A percentile compares a stretch with the other conserved stretches of the same genome.
Evolutionary conservation across 805 yeast genomes (phyloP).

Genomic region (Saccharomycopsis synnaedendra): DNA sequence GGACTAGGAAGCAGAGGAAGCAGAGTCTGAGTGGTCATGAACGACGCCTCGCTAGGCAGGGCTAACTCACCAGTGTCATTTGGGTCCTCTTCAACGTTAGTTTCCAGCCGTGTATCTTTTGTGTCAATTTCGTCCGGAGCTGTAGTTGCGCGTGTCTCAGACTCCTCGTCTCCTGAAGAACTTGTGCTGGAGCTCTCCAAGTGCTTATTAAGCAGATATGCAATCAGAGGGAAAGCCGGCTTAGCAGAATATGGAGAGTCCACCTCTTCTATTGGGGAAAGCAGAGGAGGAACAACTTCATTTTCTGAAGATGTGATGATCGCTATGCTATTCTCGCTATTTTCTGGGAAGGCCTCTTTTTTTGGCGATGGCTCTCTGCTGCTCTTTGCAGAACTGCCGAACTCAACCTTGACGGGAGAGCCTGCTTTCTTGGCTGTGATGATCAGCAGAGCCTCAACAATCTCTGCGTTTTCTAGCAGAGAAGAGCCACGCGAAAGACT

Average conservation of each 20-base stretch:
- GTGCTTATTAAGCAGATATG: constrained; percentile 1
- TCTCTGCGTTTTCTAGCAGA: neutral
- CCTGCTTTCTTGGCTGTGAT: constrained; percentile 3
- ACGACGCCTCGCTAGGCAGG: constrained; percentile 1
- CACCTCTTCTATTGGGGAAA: constrained; percentile 15
- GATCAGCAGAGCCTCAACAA: constrained; percentile 2
- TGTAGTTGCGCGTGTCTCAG: neutral
- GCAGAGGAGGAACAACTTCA: neutral
- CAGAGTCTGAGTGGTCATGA: constrained; percentile 1
- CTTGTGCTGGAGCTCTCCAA: neutral
- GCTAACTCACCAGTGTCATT: too few relatives aligned
- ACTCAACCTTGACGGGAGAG: constrained; percentile 3
- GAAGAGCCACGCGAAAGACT: neutral
- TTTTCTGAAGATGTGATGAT: too few relatives aligned
- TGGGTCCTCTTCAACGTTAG: too few relatives aligned
- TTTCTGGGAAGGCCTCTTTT: too few relatives aligned
- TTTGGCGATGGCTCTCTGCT: too few relatives aligned
- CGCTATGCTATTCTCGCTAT: too few relatives aligned
- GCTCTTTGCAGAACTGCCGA: too few relatives aligned
- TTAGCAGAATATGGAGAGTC: constrained; percentile 9
- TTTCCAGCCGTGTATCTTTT: too few relatives aligned
- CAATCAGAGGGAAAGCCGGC: constrained; percentile 5
- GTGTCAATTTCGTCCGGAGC: too few relatives aligned
- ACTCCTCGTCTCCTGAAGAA: neutral
- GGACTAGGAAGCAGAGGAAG: constrained; percentile 6